Evolutionary conservation across 2,329 filamentous ascomycete genomes (phyloP), one percentile per base, ranked within the genome.

Genomic region (Diplodia corticola): DNA sequence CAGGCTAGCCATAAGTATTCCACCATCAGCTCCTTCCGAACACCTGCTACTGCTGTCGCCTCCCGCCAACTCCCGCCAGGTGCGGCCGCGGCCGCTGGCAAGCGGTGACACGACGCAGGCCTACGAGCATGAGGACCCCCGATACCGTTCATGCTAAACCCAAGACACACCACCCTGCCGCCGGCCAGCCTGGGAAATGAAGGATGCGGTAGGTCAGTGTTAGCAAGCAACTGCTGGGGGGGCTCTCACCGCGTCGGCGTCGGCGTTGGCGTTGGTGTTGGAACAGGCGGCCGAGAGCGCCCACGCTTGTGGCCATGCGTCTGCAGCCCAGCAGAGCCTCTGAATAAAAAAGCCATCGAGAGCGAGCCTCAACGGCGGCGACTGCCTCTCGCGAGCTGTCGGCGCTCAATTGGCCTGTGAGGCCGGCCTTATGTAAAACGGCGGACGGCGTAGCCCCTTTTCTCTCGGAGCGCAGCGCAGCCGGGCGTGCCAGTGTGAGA

Each of bases 371-470:
- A 60, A 46, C 55, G 40, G 57, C 37, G 35, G 37, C 37, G 7
- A 5, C 12, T 15, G 33, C 20, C 50, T n/a, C 20, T 22, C 35
- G 26, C 28, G 33, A 57, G 13, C 30, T n/a, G 30, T 22, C 22
- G 24, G 24, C 22, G 55, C 26, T 61, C 33, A 37, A 53, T 33
- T 57, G 51, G 63, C 30, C 63, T 55, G 63, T 57, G 37, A 48
- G 63, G 37, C 37, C 37, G 44, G 26, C 63, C 63, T 65, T 55
- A 65, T 65, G 63, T 65, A 65, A 65, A 65, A 48, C 51, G 44
- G 51, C 63, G 50, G 57, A 65, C 63, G 63, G 63, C 20, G 63
- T 17, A 57, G 51, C 63, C 63, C 63, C 51, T 65, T 65, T 65
- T 57, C 50, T 15, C 40, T 46, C 51, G 63, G 63, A 46, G 40